Base-by-base conservation (phyloP, 768 basidiomycete species). In the Filobasidium wieringae region DNA sequence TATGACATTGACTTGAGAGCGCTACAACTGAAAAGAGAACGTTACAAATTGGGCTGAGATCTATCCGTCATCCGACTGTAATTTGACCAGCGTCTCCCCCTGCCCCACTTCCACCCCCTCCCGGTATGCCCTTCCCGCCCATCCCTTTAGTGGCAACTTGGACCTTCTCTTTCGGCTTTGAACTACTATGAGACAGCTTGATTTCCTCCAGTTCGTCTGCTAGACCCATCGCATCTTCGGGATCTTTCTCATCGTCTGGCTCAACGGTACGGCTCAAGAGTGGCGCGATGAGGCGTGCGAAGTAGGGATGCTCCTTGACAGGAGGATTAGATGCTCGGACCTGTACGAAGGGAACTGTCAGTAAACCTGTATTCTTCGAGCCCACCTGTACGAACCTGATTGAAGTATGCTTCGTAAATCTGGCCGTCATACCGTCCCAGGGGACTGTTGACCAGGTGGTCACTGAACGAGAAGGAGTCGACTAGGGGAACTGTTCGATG, bases 381-480 rank as follows among this genome's bases (percentile, higher is more conserved):
- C 24, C 30, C 24, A n/a, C 7, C 7, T 19, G n/a, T 2, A 33
- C 59, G 50, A n/a, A 61, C 71, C 53, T 74, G 76, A 58, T 75
- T 68, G 61, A 76, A 77, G 68, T 77, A 77, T 29, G 70, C 69
- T 37, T 74, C 70, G 72, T 77, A 77, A 34, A 77, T 68, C 50
- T 76, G 66, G 19, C 77, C 77, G 60, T 75, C 74, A 65, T 73
- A 75, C 34, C 70, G 65, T 15, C 77, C 77, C 3, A 77, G 68
- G n/a, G 77, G 76, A 7, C 75, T 76, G 64, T 77, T 77, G 67
- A 76, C 69, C 51, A 68, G 68, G 58, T 74, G 72, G 54, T 74
- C 72, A 24, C 63, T 65, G 8, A 73, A 63, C 0, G 74, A 72
- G 56, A 75, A 75, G 7, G 71, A 55, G 64, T 75, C 74, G 32